A percentile compares a stretch with the other conserved stretches of the same genome.
These are phyloP conservation scores for Yamadazyma oceani DNA, from an alignment of 1,139 yeast species.

Conservation along the genomic window DNA sequence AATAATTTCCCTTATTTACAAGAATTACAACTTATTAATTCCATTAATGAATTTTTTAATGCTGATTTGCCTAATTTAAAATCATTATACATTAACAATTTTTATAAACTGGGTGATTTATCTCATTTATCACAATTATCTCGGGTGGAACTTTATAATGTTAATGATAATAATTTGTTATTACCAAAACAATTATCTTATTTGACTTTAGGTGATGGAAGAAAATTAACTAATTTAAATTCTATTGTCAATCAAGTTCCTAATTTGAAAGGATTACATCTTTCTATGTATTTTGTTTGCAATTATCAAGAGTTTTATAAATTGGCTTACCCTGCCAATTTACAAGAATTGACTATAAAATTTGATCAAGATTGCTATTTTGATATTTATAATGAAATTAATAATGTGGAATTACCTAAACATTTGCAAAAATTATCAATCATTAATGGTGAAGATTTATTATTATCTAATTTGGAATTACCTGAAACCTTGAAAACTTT, in stretches of 20 bases:
- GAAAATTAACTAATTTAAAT: constrained; percentile 6
- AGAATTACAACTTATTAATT: constrained; percentile 4
- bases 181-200: constrained; percentile 6
- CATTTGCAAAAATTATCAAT: constrained; percentile 6
- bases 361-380: constrained; percentile 8
- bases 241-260: constrained; percentile 4
- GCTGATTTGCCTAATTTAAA: constrained; percentile 9
- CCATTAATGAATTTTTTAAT: constrained; percentile 7
- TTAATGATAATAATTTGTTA: constrained; percentile 6
- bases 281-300: constrained; percentile 6
- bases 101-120: constrained; percentile 8
- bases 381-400: constrained; percentile 11
- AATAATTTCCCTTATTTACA: constrained; percentile 5
- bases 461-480: constrained; percentile 5
- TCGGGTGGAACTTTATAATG: constrained; percentile 9
- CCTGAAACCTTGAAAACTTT: constrained; percentile 6
- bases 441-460: constrained; percentile 11
- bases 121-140: constrained; percentile 6
- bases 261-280: constrained; percentile 4
- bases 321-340: constrained; percentile 6
- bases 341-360: constrained; percentile 5
- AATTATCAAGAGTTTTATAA: constrained; percentile 9
- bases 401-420: constrained; percentile 7
- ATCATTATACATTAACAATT: constrained; percentile 8
- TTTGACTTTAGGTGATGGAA: constrained; percentile 10